Base-by-base conservation (phyloP, 2,329 filamentous ascomycete genomes). In the Colletotrichum navitas region DNA sequence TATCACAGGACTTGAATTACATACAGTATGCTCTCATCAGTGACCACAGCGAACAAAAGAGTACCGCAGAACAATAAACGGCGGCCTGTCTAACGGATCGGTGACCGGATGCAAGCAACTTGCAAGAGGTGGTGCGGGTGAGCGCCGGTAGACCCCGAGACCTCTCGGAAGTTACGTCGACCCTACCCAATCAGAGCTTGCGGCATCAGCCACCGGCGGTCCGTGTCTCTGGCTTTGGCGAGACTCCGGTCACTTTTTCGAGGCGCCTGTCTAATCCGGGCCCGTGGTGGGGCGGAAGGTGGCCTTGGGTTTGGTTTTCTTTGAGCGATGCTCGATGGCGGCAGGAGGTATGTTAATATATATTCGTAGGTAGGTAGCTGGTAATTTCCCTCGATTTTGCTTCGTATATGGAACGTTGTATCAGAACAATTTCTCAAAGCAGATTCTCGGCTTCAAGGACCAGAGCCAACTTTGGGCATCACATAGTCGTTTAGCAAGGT, bases 121-220 rank as follows among this genome's bases (percentile, higher is more conserved):
- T 41, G 21, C 6, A 36, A 18, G 10, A 49, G 12, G 26, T 16
- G 12, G 26, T 16, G 24, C 5, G 39, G 29, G n/a, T 29, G 3
- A 45, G 56, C 32, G 43, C 63, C 55, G 36, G 14, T 24, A 60
- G 63, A 60, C 72, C 74, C 78, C 78, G 78, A 79, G 60, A 12
- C 59, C 63, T 32, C 52, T 78, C 77, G 78, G 78, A 78, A 69
- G 59, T 76, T 73, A 66, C 18, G 11, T 14, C 18, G 29, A 1
- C 29, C 56, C 63, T 55, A 71, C 32, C 79, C 79, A 80, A 81
- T 81, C 73, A 77, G 36, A 74, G 72, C 73, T 16, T 16, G 8
- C 34, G 24, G 8, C 12, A 26, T 18, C 55, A 72, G 66, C 66
- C 66, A 61, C 8, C n/a, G 43, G 41, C 58, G 58, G 43, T 58